Evolutionary conservation across 2,329 filamentous ascomycete species (phyloP).

Genomic region (Ophiostoma sp.): DNA sequence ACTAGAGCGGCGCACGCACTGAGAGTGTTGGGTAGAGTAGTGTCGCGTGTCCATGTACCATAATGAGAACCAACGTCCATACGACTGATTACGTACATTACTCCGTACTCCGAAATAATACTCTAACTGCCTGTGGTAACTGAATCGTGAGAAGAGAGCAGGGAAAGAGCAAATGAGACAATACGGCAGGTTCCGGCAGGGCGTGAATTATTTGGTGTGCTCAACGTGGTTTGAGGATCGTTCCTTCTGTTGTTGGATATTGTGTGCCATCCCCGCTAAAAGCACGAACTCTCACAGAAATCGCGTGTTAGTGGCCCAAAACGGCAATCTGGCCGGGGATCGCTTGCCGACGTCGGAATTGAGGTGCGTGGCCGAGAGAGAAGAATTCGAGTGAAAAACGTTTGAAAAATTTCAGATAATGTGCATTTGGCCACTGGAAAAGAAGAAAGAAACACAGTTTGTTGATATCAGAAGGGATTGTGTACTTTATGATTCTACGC

Average conservation of each 20-base stretch:
- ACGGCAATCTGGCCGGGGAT: background rate
- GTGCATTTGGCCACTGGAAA: too few relatives aligned
- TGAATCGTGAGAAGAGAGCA: background rate
- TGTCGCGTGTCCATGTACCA: background rate
- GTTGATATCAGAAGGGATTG: too few relatives aligned
- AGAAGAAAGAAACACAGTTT: too few relatives aligned
- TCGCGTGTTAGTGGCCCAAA: slow-evolving; percentile 3
- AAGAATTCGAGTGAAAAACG: too few relatives aligned
- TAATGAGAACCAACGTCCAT: background rate
- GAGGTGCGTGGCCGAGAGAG: background rate
- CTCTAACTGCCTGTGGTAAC: background rate
- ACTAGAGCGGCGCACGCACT: background rate
- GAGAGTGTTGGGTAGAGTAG: background rate
- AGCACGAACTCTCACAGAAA: background rate
- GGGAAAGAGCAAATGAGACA: background rate
- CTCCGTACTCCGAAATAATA: too few relatives aligned
- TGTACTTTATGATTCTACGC: too few relatives aligned
- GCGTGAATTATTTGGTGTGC: background rate
- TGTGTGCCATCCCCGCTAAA: slow-evolving; percentile 8
- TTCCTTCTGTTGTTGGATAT: background rate
- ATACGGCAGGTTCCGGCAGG: background rate
- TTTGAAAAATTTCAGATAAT: too few relatives aligned
- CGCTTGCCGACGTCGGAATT: background rate
- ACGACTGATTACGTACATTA: background rate
- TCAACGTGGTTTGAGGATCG: background rate